phyloP scores from a whole-genome alignment of 1,284 basidiomycete genomes.

The Exobasidium rhododendri region DNA sequence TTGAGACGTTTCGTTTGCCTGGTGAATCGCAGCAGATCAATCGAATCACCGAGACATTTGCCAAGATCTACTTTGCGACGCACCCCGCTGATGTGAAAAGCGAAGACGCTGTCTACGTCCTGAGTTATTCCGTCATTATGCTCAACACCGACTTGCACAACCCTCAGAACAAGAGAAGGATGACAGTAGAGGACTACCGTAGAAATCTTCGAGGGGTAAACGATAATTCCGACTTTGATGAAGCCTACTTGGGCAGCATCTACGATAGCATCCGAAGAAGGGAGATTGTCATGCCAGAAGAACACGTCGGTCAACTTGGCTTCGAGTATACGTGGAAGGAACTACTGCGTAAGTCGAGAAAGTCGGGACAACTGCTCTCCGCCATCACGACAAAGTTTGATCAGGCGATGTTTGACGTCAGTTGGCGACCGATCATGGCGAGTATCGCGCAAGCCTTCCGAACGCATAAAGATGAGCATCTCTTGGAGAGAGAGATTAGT shows the following conservation, averaged over 20 bases:
- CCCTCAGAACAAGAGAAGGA: conserved; percentile 96
- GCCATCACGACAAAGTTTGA: conserved; percentile 80
- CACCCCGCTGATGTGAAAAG: conserved; percentile 84
- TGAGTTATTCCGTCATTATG: conserved; percentile 96
- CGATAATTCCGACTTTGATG: conserved; percentile 75
- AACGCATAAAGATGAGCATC: conserved; percentile 91
- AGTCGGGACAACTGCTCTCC: conserved; percentile 74
- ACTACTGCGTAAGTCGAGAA: conserved; percentile 74
- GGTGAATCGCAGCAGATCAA: conserved; percentile 93
- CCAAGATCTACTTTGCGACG: conserved; percentile 81
- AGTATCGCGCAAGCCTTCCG: conserved; percentile 66
- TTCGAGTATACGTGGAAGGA: conserved; percentile 99
- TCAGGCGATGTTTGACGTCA: conserved; percentile 82
- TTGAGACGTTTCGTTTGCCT: conserved; percentile 90
- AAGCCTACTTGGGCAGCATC: conserved; percentile 79
- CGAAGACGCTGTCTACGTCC: conserved; percentile 89
- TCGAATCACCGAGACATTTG: conserved; percentile 92
- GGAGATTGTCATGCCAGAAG: conserved; percentile 97
- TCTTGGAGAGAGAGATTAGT: conserved; percentile 88
- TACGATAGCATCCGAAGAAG: conserved; percentile 91
- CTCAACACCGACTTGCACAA: conserved; percentile 97
- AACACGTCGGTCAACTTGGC: conserved; percentile 91
- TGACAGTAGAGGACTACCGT: conserved; percentile 91
- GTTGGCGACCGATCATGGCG: conserved; percentile 88
- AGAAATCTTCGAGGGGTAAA: conserved; percentile 92